Evolutionary conservation across 2,329 filamentous ascomycete species (phyloP).

Genomic region (Cryphonectria radicalis): DNA sequence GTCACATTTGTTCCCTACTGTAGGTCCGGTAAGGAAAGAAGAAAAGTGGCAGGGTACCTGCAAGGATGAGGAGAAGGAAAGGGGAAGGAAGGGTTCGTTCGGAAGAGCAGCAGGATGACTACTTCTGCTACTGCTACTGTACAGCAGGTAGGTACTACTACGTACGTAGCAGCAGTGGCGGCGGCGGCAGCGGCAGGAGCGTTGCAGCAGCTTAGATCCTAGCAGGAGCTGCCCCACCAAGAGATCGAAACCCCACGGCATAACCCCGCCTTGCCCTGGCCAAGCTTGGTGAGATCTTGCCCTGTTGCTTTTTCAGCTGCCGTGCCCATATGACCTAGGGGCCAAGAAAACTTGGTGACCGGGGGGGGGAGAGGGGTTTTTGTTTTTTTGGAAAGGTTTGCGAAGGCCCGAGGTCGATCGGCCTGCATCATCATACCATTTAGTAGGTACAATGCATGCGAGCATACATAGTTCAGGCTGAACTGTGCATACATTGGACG

Average conservation of each 20-base stretch:
- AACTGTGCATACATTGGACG: background rate
- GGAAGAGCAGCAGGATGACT: background rate
- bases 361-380: background rate
- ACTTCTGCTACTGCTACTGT: background rate
- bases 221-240: conserved; percentile 4
- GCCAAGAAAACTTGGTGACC: background rate
- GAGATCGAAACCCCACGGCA: conserved; percentile 8
- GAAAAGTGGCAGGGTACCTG: background rate
- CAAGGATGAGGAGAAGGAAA: background rate
- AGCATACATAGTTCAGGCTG: background rate
- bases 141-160: background rate
- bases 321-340: background rate
- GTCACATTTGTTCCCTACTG: background rate
- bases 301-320: conserved; percentile 4
- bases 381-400: conserved; percentile 1
- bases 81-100: background rate
- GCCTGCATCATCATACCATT: background rate
- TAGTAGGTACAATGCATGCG: background rate
- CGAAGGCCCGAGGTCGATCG: background rate
- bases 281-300: background rate
- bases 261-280: background rate
- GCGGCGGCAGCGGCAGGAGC: background rate
- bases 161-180: background rate
- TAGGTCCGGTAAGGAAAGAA: background rate
- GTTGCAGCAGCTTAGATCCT: background rate